phyloP scores from a whole-genome alignment of 495 filamentous ascomycete species.

The Aspergillus carlsbadensis region DNA sequence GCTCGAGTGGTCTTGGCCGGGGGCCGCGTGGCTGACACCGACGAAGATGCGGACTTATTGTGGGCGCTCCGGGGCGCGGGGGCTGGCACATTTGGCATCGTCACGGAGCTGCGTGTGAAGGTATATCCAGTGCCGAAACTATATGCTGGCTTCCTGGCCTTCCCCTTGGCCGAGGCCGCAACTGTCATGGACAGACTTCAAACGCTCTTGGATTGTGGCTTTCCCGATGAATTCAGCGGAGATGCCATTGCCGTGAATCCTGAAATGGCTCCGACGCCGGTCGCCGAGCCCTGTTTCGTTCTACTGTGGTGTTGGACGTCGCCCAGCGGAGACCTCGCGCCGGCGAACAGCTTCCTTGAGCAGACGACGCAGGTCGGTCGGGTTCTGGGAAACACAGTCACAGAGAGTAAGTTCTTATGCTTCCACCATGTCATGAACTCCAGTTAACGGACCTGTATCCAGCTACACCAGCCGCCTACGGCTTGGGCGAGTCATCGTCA shows the following conservation, averaged over 20 bases:
- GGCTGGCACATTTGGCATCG: too few species aligned
- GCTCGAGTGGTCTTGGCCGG: too few species aligned
- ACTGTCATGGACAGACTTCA: conserved; percentile 14
- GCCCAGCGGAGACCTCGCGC: too few species aligned
- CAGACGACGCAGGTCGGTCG: too few species aligned
- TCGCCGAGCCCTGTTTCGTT: too few species aligned
- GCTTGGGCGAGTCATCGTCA: conserved; percentile 15
- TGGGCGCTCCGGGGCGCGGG: too few species aligned
- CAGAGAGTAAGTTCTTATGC: conserved; percentile 11
- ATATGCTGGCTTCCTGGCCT: conserved; percentile 10
- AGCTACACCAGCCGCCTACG: conserved; percentile 17
- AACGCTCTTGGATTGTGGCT: conserved; percentile 10
- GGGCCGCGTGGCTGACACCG: too few species aligned
- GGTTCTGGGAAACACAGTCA: too few species aligned
- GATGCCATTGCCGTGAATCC: conserved; percentile 14
- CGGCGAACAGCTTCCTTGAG: conserved; percentile 17
- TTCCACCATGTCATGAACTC: conserved; percentile 5
- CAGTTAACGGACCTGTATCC: conserved; percentile 12
- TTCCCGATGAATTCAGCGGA: conserved; percentile 19
- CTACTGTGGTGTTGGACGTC: too few species aligned
- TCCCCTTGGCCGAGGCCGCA: conserved; percentile 14
- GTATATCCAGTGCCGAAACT: conserved; percentile 26
- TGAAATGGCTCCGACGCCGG: conserved; percentile 11
- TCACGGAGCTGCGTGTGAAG: too few species aligned
- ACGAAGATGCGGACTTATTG: too few species aligned